phyloP scores from a whole-genome alignment of 176 grass and related monocot genomes.

The Alopecurus myosuroides region DNA sequence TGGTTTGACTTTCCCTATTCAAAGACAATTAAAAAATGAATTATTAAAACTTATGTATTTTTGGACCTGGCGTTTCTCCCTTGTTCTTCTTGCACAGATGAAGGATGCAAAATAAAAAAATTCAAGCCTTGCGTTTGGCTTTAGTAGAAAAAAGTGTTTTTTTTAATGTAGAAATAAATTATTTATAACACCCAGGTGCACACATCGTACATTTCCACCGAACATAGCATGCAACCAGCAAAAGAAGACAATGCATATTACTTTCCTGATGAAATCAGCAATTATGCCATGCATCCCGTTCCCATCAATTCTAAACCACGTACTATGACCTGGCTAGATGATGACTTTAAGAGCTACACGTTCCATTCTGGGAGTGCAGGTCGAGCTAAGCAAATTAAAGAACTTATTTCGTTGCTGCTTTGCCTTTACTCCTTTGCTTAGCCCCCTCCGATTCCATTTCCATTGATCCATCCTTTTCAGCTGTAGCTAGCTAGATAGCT shows the following conservation, averaged over 20 bases:
- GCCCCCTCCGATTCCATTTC: background rate
- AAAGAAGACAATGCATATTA: background rate
- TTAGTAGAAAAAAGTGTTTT: too few relatives aligned
- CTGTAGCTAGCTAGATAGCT: background rate
- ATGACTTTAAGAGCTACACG: background rate
- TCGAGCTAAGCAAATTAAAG: background rate
- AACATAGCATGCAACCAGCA: background rate
- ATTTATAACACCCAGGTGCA: background rate
- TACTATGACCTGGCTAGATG: background rate
- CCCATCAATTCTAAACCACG: background rate
- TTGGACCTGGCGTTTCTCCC: too few relatives aligned
- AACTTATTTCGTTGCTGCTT: background rate
- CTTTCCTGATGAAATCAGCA: background rate
- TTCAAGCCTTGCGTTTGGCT: too few relatives aligned
- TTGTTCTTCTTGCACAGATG: too few relatives aligned
- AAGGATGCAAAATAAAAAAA: too few relatives aligned
- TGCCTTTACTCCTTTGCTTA: slow-evolving; percentile 4
- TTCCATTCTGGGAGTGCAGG: background rate
- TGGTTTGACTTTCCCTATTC: too few relatives aligned
- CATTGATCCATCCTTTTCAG: background rate
- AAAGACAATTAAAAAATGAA: too few relatives aligned
- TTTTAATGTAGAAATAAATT: too few relatives aligned
- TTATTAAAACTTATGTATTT: background rate
- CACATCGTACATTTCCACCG: background rate
- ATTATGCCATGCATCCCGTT: background rate